These are phyloP conservation scores for Volutella citrinella DNA, from an alignment of 2,329 filamentous ascomycete genomes.

Conservation along the genomic window DNA sequence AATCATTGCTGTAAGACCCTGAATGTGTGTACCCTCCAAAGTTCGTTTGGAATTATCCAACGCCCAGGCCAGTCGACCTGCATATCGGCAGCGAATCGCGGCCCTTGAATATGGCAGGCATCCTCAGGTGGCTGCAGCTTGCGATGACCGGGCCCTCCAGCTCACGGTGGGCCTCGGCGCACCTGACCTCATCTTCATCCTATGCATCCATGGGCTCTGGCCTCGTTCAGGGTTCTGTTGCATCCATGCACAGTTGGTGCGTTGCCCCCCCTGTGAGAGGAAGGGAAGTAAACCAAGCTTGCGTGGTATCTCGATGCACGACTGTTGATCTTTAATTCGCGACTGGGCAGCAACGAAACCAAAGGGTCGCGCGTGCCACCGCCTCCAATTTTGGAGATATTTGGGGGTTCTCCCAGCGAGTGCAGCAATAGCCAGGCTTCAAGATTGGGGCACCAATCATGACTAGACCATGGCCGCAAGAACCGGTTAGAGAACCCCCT, in stretches of 20 bases:
- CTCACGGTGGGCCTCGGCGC: constrained; percentile 22
- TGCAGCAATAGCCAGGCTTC: too few relatives aligned
- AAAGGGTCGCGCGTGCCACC: too few relatives aligned
- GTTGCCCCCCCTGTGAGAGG: constrained; percentile 11
- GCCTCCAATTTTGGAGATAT: too few relatives aligned
- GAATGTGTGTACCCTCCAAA: constrained; percentile 3
- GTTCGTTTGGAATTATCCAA: background rate
- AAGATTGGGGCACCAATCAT: too few relatives aligned
- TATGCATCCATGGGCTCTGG: constrained; percentile 22
- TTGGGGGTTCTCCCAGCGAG: too few relatives aligned
- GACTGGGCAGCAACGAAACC: constrained; percentile 8
- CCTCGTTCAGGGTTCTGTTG: constrained; percentile 18
- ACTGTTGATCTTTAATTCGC: constrained; percentile 17
- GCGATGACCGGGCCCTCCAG: constrained; percentile 7
- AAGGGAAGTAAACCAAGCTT: too few relatives aligned
- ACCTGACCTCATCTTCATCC: constrained; percentile 23
- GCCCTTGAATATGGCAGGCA: constrained; percentile 17
- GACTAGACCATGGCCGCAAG: too few relatives aligned
- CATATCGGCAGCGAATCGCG: constrained; percentile 14
- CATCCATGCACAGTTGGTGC: constrained; percentile 6
- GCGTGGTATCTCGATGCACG: too few relatives aligned
- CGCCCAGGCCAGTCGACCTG: constrained; percentile 11
- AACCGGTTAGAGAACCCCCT: too few relatives aligned
- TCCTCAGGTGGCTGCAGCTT: constrained; percentile 21
- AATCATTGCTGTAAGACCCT: too few relatives aligned